Conservation (phyloP, 352 stramenopile genomes). For the Blastocystis sp. region DNA sequence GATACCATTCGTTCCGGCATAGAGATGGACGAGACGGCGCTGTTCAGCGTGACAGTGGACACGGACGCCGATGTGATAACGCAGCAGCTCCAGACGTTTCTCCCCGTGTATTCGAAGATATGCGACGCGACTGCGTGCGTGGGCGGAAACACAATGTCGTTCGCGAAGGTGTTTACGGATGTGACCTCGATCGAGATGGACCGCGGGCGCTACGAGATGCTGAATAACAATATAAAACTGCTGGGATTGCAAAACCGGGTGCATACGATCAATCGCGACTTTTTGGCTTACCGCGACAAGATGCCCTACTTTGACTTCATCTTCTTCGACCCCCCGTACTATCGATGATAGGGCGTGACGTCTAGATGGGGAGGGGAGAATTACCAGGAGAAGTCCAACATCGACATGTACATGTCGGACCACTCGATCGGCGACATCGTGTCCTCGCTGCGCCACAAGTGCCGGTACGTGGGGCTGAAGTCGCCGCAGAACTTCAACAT, state of each 20-base stretch:
- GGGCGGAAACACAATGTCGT: constrained; percentile 72
- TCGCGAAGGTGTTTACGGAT: constrained; percentile 69
- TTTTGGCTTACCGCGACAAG: constrained; percentile 32
- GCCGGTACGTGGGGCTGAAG: constrained; percentile 54
- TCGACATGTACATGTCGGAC: constrained; percentile 58
- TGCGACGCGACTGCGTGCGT: constrained; percentile 72
- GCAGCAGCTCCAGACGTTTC: neutral
- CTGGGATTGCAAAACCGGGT: constrained; percentile 36
- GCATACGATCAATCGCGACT: constrained; percentile 56
- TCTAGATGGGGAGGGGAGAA: constrained; percentile 66
- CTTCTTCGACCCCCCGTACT: constrained; percentile 65
- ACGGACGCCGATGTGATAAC: constrained; percentile 61
- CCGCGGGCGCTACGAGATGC: constrained; percentile 67
- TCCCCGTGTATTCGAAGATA: constrained; percentile 52
- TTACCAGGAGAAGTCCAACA: constrained; percentile 16
- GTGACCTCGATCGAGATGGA: constrained; percentile 71
- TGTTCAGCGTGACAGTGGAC: constrained; percentile 71
- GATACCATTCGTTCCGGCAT: constrained; percentile 50
- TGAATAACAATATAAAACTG: constrained; percentile 70
- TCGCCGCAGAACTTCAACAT: constrained; percentile 58
- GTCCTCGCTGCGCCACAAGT: constrained; percentile 8
- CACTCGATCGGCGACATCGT: constrained; percentile 5
- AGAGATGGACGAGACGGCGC: constrained; percentile 72
- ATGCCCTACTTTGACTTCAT: constrained; percentile 68
- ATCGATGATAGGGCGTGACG: neutral